phyloP scores from a whole-genome alignment of 2,329 filamentous ascomycete genomes.

The Aspergillus hortae region DNA sequence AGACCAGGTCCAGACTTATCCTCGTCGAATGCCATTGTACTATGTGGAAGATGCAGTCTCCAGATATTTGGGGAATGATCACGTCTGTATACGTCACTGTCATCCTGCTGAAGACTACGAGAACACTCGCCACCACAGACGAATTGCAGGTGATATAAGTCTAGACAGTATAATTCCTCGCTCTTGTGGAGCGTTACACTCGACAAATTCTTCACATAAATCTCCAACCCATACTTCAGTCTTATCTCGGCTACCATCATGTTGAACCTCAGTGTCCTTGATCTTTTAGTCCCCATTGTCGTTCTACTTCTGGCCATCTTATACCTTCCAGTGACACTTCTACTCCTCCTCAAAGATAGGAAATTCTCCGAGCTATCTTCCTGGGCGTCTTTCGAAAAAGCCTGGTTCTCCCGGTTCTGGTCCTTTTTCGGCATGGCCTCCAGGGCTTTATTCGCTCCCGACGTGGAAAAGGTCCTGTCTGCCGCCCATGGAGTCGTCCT shows the following conservation, averaged over 20 bases:
- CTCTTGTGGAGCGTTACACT: too few relatives aligned
- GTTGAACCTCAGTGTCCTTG: neutral
- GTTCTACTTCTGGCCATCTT: constrained; percentile 4
- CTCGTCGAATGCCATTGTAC: too few relatives aligned
- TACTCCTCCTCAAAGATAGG: constrained; percentile 2
- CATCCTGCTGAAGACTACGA: too few relatives aligned
- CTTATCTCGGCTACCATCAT: neutral
- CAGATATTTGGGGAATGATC: neutral
- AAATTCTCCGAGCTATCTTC: constrained; percentile 1
- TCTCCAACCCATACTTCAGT: too few relatives aligned
- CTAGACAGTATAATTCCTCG: too few relatives aligned
- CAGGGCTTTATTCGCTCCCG: constrained; percentile 1
- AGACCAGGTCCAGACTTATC: too few relatives aligned
- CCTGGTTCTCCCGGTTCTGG: constrained; percentile 9
- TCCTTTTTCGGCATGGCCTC: constrained; percentile 4
- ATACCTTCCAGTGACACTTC: constrained; percentile 5
- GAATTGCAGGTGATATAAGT: too few relatives aligned
- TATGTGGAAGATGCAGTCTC: too few relatives aligned
- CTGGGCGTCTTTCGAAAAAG: constrained; percentile 1
- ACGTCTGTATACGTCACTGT: neutral
- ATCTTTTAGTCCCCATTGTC: constrained; percentile 4
- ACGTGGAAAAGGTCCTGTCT: constrained; percentile 4
- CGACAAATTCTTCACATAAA: too few relatives aligned
- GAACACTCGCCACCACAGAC: too few relatives aligned
- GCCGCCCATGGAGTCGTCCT: constrained; percentile 3